A percentile compares a stretch with the other conserved stretches of the same genome.
Evolutionary conservation across 140 eudicot genomes (phyloP).

Genomic region (Ambrosia hybrid): DNA sequence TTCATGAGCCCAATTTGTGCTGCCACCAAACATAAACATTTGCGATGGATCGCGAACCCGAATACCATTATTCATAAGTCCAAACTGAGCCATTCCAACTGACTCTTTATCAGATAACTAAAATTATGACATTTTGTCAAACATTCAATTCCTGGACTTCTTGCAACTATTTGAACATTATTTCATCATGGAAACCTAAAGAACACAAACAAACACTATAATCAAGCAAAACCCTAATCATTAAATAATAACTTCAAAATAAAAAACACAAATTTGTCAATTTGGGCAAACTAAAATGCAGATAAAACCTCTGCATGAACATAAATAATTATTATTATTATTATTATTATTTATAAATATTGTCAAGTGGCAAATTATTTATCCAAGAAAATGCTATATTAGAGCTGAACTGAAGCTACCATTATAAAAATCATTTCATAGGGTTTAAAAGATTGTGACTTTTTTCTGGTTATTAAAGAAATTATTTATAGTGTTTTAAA

Average conservation of each 20-base stretch:
- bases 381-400: constrained; percentile 10
- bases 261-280: background rate
- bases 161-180: constrained; percentile 66
- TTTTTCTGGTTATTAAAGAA: constrained; percentile 20
- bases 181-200: background rate
- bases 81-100: constrained; percentile 32
- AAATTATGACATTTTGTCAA: constrained; percentile 43
- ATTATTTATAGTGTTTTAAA: too few species aligned
- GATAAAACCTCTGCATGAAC: constrained; percentile 48
- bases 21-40: constrained; percentile 53
- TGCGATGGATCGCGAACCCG: constrained; percentile 52
- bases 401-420: constrained; percentile 25
- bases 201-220: background rate
- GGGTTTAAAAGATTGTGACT: constrained; percentile 4
- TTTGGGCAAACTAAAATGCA: constrained; percentile 30
- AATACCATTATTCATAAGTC: constrained; percentile 39
- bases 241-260: background rate
- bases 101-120: constrained; percentile 43
- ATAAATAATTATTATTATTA: background rate
- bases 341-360: too few species aligned
- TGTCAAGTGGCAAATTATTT: too few species aligned
- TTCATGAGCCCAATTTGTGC: constrained; percentile 34
- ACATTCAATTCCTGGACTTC: constrained; percentile 50
- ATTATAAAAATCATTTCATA: background rate
- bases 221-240: constrained; percentile 14